Percentiles rank a stretch among this genome's conserved stretches.
Evolutionary conservation across 345 rosid genomes (phyloP).

Genomic region (Eutrema japonicum): DNA sequence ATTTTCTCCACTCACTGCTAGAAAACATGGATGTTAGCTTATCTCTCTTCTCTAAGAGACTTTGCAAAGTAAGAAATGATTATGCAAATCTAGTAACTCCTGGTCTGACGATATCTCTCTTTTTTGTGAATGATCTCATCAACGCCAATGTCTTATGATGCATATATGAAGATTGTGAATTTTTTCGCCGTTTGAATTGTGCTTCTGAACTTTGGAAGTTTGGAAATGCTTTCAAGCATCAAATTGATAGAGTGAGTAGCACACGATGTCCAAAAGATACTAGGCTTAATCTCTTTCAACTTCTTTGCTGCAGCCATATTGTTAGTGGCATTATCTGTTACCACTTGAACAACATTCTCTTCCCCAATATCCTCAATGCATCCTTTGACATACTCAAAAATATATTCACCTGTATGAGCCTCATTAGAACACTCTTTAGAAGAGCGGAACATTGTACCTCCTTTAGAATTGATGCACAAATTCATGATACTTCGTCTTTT

Average conservation of each 20-base stretch:
- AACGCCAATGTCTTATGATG: background rate
- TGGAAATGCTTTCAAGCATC: no score
- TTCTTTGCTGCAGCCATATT: no score
- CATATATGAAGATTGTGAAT: background rate
- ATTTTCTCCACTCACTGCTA: background rate
- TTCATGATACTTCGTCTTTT: background rate
- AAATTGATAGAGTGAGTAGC: no score
- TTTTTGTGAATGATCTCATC: no score
- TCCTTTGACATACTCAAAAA: background rate
- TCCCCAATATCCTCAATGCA: background rate
- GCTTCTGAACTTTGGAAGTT: no score
- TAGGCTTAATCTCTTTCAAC: background rate
- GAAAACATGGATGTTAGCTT: background rate
- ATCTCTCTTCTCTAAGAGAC: background rate
- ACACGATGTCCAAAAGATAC: background rate
- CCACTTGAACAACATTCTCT: constrained; percentile 1
- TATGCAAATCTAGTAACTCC: no score
- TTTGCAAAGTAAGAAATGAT: background rate
- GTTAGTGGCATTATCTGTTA: background rate
- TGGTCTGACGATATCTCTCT: no score
- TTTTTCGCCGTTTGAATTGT: no score
- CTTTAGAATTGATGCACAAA: background rate
- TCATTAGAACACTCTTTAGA: constrained; percentile 6
- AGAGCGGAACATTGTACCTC: background rate
- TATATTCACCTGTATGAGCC: background rate